Evolutionary conservation across 345 rosid genomes (phyloP).

Genomic region (Lepidium didymum): DNA sequence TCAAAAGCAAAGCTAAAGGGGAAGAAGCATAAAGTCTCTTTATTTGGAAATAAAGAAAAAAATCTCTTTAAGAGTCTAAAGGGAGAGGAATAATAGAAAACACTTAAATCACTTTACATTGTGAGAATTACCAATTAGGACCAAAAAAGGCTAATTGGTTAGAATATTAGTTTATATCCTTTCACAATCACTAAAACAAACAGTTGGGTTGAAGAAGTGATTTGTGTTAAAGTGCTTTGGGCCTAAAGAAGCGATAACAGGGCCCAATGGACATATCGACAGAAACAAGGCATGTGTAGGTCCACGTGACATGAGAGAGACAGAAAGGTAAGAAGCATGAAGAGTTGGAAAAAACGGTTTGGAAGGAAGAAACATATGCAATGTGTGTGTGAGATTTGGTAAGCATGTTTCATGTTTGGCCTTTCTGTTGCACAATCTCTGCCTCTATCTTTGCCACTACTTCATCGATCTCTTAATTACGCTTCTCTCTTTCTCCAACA

Average conservation of each 20-base stretch:
- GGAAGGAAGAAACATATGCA: slow-evolving; percentile 23
- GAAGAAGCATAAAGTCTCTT: neutral
- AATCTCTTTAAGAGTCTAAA: neutral
- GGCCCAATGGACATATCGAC: neutral
- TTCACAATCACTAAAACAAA: neutral
- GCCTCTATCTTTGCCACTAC: slow-evolving; percentile 35
- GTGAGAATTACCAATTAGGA: neutral
- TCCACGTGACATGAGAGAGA: slow-evolving; percentile 23
- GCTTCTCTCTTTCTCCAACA: slow-evolving; percentile 6
- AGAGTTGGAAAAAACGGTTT: slow-evolving; percentile 25
- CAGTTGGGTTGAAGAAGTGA: too few species aligned
- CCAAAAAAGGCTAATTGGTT: neutral
- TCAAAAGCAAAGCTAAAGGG: neutral
- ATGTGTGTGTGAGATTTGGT: slow-evolving; percentile 24
- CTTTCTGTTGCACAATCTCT: slow-evolving; percentile 38
- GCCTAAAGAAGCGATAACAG: neutral
- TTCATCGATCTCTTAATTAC: neutral
- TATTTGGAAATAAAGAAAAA: neutral
- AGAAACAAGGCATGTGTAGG: neutral
- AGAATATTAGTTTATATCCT: neutral
- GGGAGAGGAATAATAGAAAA: neutral
- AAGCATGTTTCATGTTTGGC: slow-evolving; percentile 24
- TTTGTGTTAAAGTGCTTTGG: too few species aligned
- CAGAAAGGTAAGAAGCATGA: slow-evolving; percentile 7
- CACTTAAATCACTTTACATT: neutral